Percentiles rank a stretch among this genome's conserved stretches.
Conservation (phyloP, 805 yeast genomes). For the Peterozyma toletana region DNA sequence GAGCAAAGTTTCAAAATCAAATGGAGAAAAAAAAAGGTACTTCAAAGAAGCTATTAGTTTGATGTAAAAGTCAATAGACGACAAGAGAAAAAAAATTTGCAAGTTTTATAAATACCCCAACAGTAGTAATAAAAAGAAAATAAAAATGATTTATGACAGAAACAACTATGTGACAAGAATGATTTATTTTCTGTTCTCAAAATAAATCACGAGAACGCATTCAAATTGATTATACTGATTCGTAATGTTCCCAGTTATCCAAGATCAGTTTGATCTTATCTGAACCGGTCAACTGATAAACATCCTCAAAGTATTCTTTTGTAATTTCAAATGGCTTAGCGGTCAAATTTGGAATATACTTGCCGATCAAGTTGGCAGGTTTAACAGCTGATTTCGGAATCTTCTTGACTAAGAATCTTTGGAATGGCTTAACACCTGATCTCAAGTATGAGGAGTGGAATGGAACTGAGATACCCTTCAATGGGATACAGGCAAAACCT, state of each 20-base stretch:
- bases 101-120: background rate
- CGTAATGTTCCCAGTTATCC: conserved; percentile 93
- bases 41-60: background rate
- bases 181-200: conserved; percentile 9
- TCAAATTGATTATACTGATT: conserved; percentile 12
- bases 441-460: conserved; percentile 98
- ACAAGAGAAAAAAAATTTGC: background rate
- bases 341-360: conserved; percentile 97
- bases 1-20: no score
- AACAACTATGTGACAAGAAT: no score
- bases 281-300: conserved; percentile 83
- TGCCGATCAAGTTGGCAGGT: conserved; percentile 87
- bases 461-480: conserved; percentile 98
- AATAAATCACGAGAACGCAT: background rate
- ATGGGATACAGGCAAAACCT: conserved; percentile 97
- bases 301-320: conserved; percentile 96
- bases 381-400: conserved; percentile 91
- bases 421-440: conserved; percentile 98
- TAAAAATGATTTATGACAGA: background rate
- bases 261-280: conserved; percentile 84
- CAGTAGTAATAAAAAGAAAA: background rate
- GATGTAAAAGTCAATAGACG: background rate
- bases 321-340: conserved; percentile 96
- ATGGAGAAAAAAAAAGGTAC: no score
- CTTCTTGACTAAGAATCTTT: conserved; percentile 94